These are phyloP conservation scores for Trypanosomatidae sp. DNA, from an alignment of 208 protist species.

Conservation along the genomic window DNA sequence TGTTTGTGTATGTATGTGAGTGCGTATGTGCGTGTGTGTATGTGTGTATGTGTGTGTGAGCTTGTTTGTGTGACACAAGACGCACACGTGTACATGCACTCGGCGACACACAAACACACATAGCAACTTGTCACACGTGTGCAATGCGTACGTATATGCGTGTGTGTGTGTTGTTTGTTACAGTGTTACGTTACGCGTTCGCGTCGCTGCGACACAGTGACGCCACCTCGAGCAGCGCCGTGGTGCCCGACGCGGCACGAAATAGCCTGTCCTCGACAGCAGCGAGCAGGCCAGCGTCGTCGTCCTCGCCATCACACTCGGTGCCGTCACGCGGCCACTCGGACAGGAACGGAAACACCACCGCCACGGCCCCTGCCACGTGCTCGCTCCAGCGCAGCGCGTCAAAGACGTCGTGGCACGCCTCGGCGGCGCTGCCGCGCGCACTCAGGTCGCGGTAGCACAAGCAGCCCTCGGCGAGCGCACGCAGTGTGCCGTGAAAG, in stretches of 20 bases:
- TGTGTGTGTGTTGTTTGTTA: too few relatives aligned
- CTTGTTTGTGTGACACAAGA: too few relatives aligned
- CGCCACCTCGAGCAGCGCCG: conserved; percentile 24
- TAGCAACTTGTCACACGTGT: too few relatives aligned
- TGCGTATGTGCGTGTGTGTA: neutral
- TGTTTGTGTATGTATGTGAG: conserved; percentile 3
- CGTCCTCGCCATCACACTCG: neutral
- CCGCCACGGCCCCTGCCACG: conserved; percentile 28
- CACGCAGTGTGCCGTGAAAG: conserved; percentile 35
- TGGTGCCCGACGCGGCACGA: conserved; percentile 76
- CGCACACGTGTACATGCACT: too few relatives aligned
- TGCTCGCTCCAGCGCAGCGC: conserved; percentile 73
- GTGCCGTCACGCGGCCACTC: conserved; percentile 34
- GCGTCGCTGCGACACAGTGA: too few relatives aligned
- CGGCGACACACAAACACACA: too few relatives aligned
- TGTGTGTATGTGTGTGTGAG: neutral
- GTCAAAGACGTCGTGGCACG: conserved; percentile 71
- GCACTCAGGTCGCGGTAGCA: conserved; percentile 59
- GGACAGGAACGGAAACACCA: conserved; percentile 80
- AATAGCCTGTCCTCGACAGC: conserved; percentile 86
- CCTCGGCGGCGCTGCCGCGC: conserved; percentile 33
- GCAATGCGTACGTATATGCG: too few relatives aligned
- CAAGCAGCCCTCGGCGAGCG: conserved; percentile 18
- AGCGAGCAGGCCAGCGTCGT: conserved; percentile 37
- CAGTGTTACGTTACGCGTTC: too few relatives aligned